These are phyloP conservation scores for Penicillium herquei DNA, from an alignment of 495 filamentous ascomycete species.

Conservation along the genomic window DNA sequence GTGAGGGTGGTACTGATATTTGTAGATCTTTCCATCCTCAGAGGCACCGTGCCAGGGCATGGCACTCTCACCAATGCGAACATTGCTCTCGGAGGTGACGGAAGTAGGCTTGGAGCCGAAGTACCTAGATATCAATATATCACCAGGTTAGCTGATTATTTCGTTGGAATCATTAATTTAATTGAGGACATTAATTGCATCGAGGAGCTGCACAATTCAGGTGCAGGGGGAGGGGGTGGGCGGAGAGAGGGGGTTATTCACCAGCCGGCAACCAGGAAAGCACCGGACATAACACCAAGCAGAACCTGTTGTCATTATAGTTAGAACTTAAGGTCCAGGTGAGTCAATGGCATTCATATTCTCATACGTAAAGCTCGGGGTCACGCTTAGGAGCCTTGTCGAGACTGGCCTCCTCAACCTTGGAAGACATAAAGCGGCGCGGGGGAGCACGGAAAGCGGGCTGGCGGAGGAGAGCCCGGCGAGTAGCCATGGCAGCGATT, in stretches of 20 bases:
- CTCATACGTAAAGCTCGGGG: conserved; percentile 76
- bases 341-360: conserved; percentile 12
- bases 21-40: conserved; percentile 55
- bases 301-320: conserved; percentile 61
- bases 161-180: background rate
- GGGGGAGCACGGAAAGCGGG: conserved; percentile 41
- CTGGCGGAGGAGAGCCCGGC: conserved; percentile 50
- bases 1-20: conserved; percentile 92
- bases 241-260: conserved; percentile 24
- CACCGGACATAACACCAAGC: conserved; percentile 84
- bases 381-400: conserved; percentile 69
- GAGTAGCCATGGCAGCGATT: conserved; percentile 51
- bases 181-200: too few species aligned
- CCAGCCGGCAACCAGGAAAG: conserved; percentile 84
- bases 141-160: conserved; percentile 13
- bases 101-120: conserved; percentile 83
- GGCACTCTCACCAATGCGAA: conserved; percentile 66
- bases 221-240: background rate
- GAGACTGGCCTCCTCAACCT: conserved; percentile 51
- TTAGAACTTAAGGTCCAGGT: conserved; percentile 16
- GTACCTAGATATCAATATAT: conserved; percentile 31
- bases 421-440: conserved; percentile 45
- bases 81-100: conserved; percentile 74
- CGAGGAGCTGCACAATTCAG: background rate
- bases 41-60: conserved; percentile 87